A percentile compares a stretch with the other conserved stretches of the same genome.
Evolutionary conservation across 2,329 filamentous ascomycete species (phyloP).

Genomic region (Emericellopsis atlantica): DNA sequence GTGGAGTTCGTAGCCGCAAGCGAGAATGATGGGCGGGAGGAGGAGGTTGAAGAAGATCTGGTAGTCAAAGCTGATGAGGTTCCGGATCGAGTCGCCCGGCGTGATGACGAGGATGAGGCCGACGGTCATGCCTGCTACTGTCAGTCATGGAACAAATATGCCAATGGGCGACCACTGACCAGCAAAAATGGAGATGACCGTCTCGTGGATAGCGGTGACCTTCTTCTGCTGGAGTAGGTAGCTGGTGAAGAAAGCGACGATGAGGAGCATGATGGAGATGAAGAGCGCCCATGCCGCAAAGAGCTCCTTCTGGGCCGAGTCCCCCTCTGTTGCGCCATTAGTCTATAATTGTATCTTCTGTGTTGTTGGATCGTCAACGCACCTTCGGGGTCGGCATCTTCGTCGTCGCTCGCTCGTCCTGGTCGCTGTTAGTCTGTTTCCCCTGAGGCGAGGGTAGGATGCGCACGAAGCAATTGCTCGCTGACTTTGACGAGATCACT

Average conservation of each 20-base stretch:
- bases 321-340: constrained; percentile 39
- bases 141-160: background rate
- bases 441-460: no score
- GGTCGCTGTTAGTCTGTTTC: no score
- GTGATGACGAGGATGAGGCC: constrained; percentile 77
- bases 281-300: constrained; percentile 95
- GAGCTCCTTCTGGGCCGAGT: constrained; percentile 85
- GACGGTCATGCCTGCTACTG: constrained; percentile 71
- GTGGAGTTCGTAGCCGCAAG: constrained; percentile 92
- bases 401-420: constrained; percentile 11
- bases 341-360: background rate
- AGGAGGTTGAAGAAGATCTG: constrained; percentile 99
- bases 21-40: constrained; percentile 94
- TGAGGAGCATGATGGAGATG: constrained; percentile 89
- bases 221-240: constrained; percentile 95
- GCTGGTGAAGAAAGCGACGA: constrained; percentile 89
- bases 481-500: no score
- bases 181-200: constrained; percentile 94
- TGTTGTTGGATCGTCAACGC: constrained; percentile 3
- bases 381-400: constrained; percentile 22
- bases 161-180: constrained; percentile 33
- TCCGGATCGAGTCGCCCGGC: constrained; percentile 71
- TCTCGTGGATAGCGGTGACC: constrained; percentile 95
- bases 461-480: no score
- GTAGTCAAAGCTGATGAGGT: constrained; percentile 92